Percentiles rank a stretch among this genome's conserved stretches.
phyloP scores from a whole-genome alignment of 2,329 filamentous ascomycete genomes.

The Didymellaceae sp. region DNA sequence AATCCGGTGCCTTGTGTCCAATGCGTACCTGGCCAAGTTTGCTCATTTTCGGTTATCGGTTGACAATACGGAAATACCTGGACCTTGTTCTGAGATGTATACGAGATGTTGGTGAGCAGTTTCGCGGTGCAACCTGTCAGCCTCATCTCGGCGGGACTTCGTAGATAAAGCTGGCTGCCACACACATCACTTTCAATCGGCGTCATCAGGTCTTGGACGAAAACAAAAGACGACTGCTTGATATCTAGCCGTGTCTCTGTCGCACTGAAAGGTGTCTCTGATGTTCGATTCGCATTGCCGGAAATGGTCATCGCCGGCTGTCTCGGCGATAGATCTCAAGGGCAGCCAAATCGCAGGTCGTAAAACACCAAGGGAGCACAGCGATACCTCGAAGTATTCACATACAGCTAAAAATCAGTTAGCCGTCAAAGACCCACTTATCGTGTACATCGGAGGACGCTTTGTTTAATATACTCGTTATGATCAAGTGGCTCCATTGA shows the following conservation, averaged over 20 bases:
- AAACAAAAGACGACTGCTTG: not conserved
- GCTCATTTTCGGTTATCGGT: constrained; percentile 25
- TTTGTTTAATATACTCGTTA: no score
- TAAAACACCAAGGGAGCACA: no score
- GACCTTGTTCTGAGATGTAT: not conserved
- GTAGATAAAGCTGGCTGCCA: not conserved
- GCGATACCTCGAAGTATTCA: no score
- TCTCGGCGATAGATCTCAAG: not conserved
- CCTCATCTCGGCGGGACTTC: not conserved
- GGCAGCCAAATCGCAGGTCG: no score
- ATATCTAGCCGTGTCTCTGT: constrained; percentile 11
- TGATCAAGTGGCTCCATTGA: no score
- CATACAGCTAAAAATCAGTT: not conserved
- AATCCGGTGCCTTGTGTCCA: constrained; percentile 36
- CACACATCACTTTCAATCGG: not conserved
- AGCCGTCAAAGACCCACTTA: no score
- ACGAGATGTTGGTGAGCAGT: no score
- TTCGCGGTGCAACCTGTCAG: not conserved
- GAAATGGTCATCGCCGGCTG: not conserved
- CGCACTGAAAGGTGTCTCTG: constrained; percentile 18
- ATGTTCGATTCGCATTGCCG: constrained; percentile 1
- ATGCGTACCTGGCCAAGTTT: constrained; percentile 32
- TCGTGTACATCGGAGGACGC: no score
- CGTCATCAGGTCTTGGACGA: constrained; percentile 9
- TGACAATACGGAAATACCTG: no score